Evolutionary conservation across 495 filamentous ascomycete species (phyloP).

Genomic region (Choiromyces venosus): DNA sequence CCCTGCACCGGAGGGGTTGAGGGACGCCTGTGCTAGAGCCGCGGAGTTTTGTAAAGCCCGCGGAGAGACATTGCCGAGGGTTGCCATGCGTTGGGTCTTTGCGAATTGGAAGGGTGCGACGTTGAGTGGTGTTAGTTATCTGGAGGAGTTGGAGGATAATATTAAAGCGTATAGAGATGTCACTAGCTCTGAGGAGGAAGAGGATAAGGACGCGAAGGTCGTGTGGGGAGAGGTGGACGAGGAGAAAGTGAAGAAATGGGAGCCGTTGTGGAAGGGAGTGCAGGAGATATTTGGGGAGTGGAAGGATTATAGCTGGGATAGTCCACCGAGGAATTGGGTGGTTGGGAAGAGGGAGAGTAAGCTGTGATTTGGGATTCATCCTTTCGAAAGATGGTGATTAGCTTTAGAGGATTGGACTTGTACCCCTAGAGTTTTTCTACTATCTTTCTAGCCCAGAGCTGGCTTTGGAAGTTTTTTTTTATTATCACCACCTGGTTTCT

Average conservation of each 20-base stretch:
- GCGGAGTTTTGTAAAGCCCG: slow-evolving; percentile 53
- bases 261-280: slow-evolving; percentile 53
- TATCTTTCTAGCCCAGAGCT: background rate
- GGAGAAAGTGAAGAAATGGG: slow-evolving; percentile 44
- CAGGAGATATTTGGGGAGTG: slow-evolving; percentile 55
- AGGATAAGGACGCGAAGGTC: slow-evolving; percentile 5
- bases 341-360: slow-evolving; percentile 34
- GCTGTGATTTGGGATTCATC: slow-evolving; percentile 1
- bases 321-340: slow-evolving; percentile 51
- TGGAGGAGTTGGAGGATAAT: slow-evolving; percentile 48
- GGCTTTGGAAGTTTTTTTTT: background rate
- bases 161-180: slow-evolving; percentile 44
- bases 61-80: slow-evolving; percentile 70
- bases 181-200: slow-evolving; percentile 6
- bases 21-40: slow-evolving; percentile 54
- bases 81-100: slow-evolving; percentile 78
- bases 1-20: slow-evolving; percentile 68
- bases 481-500: background rate
- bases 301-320: slow-evolving; percentile 60
- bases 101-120: slow-evolving; percentile 68
- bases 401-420: background rate
- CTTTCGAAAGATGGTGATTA: background rate
- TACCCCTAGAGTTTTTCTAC: background rate
- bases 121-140: slow-evolving; percentile 47
- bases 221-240: slow-evolving; percentile 6